Conservation (phyloP, 1,284 basidiomycete genomes). For the Irpex sp. region DNA sequence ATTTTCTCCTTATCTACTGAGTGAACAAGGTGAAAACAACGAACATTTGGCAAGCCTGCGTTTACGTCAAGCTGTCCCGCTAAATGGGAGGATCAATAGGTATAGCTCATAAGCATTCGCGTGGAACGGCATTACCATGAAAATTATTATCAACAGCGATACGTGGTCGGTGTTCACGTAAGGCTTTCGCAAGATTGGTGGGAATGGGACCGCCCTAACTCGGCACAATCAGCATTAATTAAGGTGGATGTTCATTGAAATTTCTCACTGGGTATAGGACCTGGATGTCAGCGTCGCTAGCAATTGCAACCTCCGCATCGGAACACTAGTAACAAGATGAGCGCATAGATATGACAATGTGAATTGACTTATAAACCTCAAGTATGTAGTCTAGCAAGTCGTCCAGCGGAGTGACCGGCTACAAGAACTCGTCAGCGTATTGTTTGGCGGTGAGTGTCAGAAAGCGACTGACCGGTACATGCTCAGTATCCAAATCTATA, state of each 20-base stretch:
- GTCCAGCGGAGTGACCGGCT: slow-evolving; percentile 2
- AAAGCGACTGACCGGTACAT: neutral
- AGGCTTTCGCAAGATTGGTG: neutral
- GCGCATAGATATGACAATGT: neutral
- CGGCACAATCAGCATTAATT: too few relatives aligned
- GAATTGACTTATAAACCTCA: neutral
- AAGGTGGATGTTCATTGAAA: too few relatives aligned
- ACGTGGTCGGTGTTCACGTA: too few relatives aligned
- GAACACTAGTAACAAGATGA: neutral
- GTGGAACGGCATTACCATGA: too few relatives aligned
- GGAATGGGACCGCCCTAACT: neutral
- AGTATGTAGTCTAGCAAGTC: neutral
- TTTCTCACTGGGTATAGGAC: neutral
- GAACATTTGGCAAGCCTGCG: too few relatives aligned
- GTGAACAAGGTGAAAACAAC: too few relatives aligned
- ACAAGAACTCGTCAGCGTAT: neutral
- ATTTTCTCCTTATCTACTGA: too few relatives aligned
- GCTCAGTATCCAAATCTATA: neutral
- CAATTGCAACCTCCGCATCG: neutral
- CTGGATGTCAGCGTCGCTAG: neutral
- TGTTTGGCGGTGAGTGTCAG: neutral
- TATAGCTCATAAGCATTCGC: too few relatives aligned
- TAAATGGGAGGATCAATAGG: too few relatives aligned
- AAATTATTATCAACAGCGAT: too few relatives aligned
- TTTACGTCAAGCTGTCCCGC: too few relatives aligned